These are phyloP conservation scores for Leccinum boreale DNA, from an alignment of 768 basidiomycete genomes.

Conservation along the genomic window DNA sequence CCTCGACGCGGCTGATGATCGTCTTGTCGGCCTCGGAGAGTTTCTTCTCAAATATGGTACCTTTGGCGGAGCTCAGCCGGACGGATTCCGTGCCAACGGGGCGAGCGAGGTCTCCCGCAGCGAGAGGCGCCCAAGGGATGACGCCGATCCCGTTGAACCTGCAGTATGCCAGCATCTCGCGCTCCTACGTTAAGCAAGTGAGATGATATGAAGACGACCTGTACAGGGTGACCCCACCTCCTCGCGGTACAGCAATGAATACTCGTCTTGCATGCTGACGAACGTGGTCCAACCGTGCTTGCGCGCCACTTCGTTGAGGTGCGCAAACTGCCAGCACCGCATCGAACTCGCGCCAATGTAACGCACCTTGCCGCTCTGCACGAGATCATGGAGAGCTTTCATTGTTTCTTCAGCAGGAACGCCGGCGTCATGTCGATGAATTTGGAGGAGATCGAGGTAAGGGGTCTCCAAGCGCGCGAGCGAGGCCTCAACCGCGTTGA, in stretches of 20 bases:
- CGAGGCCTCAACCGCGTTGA: conserved; percentile 37
- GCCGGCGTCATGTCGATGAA: conserved; percentile 39
- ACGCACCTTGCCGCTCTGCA: conserved; percentile 47
- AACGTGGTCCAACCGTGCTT: conserved; percentile 51
- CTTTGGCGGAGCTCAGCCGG: conserved; percentile 24
- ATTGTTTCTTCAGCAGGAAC: conserved; percentile 45
- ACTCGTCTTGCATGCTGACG: conserved; percentile 53
- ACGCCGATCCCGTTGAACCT: conserved; percentile 47
- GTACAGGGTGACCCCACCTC: conserved; percentile 35
- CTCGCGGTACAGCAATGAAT: conserved; percentile 51
- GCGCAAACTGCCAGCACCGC: conserved; percentile 42
- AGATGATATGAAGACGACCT: background rate
- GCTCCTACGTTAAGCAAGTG: conserved; percentile 32
- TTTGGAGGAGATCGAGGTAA: conserved; percentile 43
- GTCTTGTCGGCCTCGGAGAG: conserved; percentile 28
- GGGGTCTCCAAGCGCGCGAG: conserved; percentile 35
- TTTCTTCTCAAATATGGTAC: conserved; percentile 28
- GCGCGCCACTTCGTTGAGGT: conserved; percentile 42
- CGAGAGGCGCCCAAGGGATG: conserved; percentile 50
- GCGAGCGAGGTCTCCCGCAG: conserved; percentile 36
- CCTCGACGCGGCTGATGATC: conserved; percentile 41
- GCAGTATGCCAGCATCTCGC: conserved; percentile 45
- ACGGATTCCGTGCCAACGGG: conserved; percentile 30
- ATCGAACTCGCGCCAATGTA: conserved; percentile 51
- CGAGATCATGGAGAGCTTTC: conserved; percentile 47